phyloP scores from a whole-genome alignment of 1,139 yeast genomes.

The Trichomonascaceae sp. region DNA sequence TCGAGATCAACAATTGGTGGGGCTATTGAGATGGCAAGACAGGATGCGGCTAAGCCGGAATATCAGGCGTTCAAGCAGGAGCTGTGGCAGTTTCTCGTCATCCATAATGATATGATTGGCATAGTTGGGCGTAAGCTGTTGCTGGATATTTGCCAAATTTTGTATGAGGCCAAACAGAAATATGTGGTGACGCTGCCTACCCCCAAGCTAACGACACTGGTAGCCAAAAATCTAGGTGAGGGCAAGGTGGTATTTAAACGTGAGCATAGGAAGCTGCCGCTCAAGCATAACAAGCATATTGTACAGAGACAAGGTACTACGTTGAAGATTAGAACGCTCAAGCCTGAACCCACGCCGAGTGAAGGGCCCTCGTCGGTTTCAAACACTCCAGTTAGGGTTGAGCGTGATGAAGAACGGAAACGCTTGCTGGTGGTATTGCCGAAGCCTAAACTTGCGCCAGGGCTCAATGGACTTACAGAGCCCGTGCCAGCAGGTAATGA shows the following conservation, averaged over 20 bases:
- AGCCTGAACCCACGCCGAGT: background rate
- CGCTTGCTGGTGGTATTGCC: slow-evolving; percentile 4
- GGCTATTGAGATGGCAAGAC: slow-evolving; percentile 59
- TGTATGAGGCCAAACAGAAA: slow-evolving; percentile 59
- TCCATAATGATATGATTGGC: slow-evolving; percentile 40
- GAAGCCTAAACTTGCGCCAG: background rate
- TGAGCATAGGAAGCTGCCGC: slow-evolving; percentile 7
- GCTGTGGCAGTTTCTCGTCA: slow-evolving; percentile 63
- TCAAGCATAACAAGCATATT: slow-evolving; percentile 4
- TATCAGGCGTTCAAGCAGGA: slow-evolving; percentile 45
- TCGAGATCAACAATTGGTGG: slow-evolving; percentile 51
- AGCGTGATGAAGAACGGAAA: background rate
- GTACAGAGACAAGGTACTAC: slow-evolving; percentile 5
- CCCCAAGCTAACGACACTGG: slow-evolving; percentile 64
- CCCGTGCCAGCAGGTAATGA: background rate
- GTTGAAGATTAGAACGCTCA: slow-evolving; percentile 11
- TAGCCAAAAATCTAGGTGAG: slow-evolving; percentile 46
- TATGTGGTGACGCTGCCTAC: slow-evolving; percentile 55
- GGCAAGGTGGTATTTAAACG: slow-evolving; percentile 38
- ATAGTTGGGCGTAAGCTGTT: slow-evolving; percentile 56
- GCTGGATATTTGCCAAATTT: slow-evolving; percentile 58
- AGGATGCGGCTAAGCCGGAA: slow-evolving; percentile 57
- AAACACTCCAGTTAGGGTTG: slow-evolving; percentile 1
- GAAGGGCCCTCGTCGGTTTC: background rate
- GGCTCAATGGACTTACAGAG: background rate